A percentile compares a stretch with the other conserved stretches of the same genome.
Conservation (phyloP, 768 basidiomycete species). For the Calocera viscosa region DNA sequence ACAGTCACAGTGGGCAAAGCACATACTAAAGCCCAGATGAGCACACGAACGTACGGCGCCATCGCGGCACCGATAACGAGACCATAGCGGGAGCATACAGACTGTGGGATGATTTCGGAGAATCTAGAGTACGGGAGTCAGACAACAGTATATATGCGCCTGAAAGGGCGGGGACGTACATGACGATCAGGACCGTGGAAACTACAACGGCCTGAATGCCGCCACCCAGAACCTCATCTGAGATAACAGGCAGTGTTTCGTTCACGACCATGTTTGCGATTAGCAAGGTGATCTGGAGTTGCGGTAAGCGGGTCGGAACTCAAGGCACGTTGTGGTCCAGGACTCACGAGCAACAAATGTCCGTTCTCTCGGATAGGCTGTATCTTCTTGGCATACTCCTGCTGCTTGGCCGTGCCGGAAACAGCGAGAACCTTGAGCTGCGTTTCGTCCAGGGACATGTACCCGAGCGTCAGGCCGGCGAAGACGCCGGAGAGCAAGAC, state of each 20-base stretch:
- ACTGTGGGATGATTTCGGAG: slow-evolving; percentile 84
- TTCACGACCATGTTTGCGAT: slow-evolving; percentile 88
- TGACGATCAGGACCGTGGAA: slow-evolving; percentile 74
- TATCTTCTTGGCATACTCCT: slow-evolving; percentile 69
- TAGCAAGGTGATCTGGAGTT: slow-evolving; percentile 41
- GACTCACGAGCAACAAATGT: slow-evolving; percentile 55
- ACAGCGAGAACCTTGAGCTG: slow-evolving; percentile 79
- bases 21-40: slow-evolving; percentile 61
- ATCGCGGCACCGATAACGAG: slow-evolving; percentile 79
- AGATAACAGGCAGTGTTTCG: slow-evolving; percentile 73
- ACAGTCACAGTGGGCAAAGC: not conserved
- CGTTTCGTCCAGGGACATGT: slow-evolving; percentile 87
- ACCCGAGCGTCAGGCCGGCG: slow-evolving; percentile 72
- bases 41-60: slow-evolving; percentile 51
- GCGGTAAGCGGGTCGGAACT: not conserved
- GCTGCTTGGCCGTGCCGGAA: slow-evolving; percentile 69
- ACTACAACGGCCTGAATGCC: slow-evolving; percentile 65
- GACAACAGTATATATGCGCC: not conserved
- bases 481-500: slow-evolving; percentile 74
- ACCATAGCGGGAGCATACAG: slow-evolving; percentile 82
- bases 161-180: slow-evolving; percentile 40
- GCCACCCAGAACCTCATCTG: slow-evolving; percentile 66
- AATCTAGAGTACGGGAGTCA: slow-evolving; percentile 39
- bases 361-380: slow-evolving; percentile 76
- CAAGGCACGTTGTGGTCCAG: not conserved